Conservation (phyloP, 1,139 yeast genomes). For the Kluyveromyces sp. region DNA sequence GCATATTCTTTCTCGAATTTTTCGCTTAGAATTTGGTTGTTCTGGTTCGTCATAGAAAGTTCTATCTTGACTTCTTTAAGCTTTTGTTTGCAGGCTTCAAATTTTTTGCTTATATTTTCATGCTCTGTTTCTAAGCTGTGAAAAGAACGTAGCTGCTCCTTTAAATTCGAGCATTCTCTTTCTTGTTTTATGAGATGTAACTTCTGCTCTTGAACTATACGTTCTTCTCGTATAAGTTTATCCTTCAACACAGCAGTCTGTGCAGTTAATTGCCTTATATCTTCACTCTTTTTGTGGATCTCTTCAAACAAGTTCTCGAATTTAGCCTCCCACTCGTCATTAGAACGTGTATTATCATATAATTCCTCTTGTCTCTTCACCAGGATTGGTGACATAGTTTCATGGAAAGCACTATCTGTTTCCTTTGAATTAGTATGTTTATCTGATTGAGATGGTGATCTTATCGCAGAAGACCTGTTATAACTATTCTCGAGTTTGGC, state of each 20-base stretch:
- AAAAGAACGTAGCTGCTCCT: background rate
- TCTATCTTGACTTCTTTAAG: constrained; percentile 21
- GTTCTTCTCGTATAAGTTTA: too few relatives aligned
- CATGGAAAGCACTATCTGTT: background rate
- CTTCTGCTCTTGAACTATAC: background rate
- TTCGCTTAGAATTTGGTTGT: constrained; percentile 25
- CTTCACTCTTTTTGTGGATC: background rate
- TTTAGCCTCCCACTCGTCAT: background rate
- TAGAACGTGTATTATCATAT: background rate
- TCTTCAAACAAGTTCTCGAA: background rate
- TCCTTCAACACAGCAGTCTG: too few relatives aligned
- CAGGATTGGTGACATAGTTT: constrained; percentile 2
- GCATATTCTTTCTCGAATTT: constrained; percentile 20
- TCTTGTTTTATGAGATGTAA: background rate
- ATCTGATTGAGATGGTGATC: too few relatives aligned
- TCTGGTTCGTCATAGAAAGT: constrained; percentile 24
- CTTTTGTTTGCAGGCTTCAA: constrained; percentile 7
- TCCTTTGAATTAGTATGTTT: background rate
- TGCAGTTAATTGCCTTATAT: background rate
- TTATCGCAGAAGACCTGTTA: background rate
- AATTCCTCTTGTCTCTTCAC: background rate
- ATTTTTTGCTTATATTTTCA: constrained; percentile 20
- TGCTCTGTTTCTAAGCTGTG: constrained; percentile 33
- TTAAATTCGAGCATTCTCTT: background rate
- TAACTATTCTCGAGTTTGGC: background rate